Evolutionary conservation across 371 early-diverging fungal species (phyloP), one percentile per base, ranked within the genome.

Genomic region (Rhizopus arrhizus): DNA sequence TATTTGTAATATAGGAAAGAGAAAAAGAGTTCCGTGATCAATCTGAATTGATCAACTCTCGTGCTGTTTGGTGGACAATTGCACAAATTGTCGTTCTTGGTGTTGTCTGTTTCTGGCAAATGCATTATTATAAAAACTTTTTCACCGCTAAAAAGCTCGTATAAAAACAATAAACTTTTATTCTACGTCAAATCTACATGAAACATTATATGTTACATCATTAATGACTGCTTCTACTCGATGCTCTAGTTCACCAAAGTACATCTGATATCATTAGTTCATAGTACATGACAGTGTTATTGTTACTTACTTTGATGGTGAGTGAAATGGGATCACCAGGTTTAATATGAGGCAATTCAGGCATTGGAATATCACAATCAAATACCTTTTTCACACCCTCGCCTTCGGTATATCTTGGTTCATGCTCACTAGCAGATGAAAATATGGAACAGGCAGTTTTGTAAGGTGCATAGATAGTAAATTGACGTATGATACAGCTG

Each of bases 101-200:
- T 36, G 73, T 87, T 28, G 91, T 93, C 28, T 93, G 94, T 68
- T 78, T 86, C 56, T 95, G 96, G 95, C 98, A 98, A 74, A 86
- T 95, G 77, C 87, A 89, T 16, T 93, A 95, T 65, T 87, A 95
- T 63, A 89, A 90, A 66, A 75, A 85, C 64, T 97, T 97, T 87
- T 96, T 97, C 66, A 89, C 90, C 43, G 85, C 95, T 62, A 95
- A 96, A 81, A 96, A 97, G 77, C 85, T 97, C 50, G 93, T 95
- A 59, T 96, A 85, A 86, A 54, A 53, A 53, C 33, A 48, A 48
- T 29, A 29, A 22, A 38, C 3, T 6, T 38, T 51, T 48, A 50
- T 41, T 65, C 65, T 31, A 70, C 69, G 45, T 74, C 68, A 59
- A 74, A 77, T 52, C 74, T 72, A 64, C 78, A 74, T 2, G 70